Percentiles rank a stretch among this genome's conserved stretches.
phyloP scores from a whole-genome alignment of 352 stramenopile species.

The Phytophthora constricta region DNA sequence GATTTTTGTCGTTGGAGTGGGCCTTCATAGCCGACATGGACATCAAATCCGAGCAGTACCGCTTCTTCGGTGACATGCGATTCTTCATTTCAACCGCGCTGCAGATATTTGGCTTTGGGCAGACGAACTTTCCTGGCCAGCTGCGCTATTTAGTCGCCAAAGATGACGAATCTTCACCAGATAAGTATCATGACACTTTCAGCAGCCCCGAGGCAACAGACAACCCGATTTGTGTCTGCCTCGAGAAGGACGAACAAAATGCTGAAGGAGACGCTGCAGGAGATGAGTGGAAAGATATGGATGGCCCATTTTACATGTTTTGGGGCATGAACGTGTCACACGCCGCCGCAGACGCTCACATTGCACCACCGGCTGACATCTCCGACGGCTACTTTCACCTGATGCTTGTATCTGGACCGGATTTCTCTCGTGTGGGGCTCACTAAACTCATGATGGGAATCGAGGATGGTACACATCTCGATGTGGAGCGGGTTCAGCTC shows the following conservation, averaged over 20 bases:
- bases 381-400: slow-evolving; percentile 72
- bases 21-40: slow-evolving; percentile 84
- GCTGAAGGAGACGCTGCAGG: slow-evolving; percentile 7
- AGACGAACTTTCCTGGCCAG: slow-evolving; percentile 45
- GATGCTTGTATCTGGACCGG: slow-evolving; percentile 52
- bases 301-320: slow-evolving; percentile 63
- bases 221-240: slow-evolving; percentile 31
- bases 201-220: slow-evolving; percentile 11
- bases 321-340: slow-evolving; percentile 70
- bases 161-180: slow-evolving; percentile 28
- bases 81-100: slow-evolving; percentile 53
- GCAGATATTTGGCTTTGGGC: slow-evolving; percentile 51
- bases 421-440: slow-evolving; percentile 46
- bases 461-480: slow-evolving; percentile 58
- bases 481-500: slow-evolving; percentile 47
- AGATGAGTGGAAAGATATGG: slow-evolving; percentile 47
- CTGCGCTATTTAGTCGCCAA: slow-evolving; percentile 50
- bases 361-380: slow-evolving; percentile 52
- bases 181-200: slow-evolving; percentile 47
- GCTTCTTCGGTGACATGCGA: slow-evolving; percentile 60
- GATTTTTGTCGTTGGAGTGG: slow-evolving; percentile 89
- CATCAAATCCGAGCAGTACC: slow-evolving; percentile 69
- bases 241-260: slow-evolving; percentile 30
- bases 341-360: slow-evolving; percentile 47
- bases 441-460: slow-evolving; percentile 58